Evolutionary conservation across 345 rosid species (phyloP).

Genomic region (Brassica rapa): DNA sequence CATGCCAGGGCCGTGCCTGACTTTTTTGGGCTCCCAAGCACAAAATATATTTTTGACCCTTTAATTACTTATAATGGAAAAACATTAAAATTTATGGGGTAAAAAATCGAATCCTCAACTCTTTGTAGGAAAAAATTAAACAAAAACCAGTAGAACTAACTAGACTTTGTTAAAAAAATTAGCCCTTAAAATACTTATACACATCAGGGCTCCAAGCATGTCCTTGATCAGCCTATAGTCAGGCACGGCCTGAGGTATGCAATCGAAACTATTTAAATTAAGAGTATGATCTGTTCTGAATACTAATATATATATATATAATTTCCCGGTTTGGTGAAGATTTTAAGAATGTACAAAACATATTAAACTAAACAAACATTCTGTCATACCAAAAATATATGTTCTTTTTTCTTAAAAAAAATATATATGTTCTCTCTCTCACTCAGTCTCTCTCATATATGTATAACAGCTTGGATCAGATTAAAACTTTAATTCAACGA

Average conservation of each 20-base stretch:
- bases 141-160: too few relatives aligned
- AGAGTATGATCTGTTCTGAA: not conserved
- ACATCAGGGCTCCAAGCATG: too few relatives aligned
- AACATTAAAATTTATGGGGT: too few relatives aligned
- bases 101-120: too few relatives aligned
- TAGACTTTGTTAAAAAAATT: too few relatives aligned
- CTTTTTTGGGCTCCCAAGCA: too few relatives aligned
- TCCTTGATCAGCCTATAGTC: too few relatives aligned
- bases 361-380: conserved; percentile 33
- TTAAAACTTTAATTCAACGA: not conserved
- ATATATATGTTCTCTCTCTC: not conserved
- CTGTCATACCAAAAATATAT: not conserved
- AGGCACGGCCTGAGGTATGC: not conserved
- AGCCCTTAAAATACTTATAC: too few relatives aligned
- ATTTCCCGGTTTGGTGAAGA: conserved; percentile 22
- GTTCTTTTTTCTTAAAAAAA: too few relatives aligned
- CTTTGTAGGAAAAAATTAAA: too few relatives aligned
- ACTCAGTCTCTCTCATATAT: not conserved
- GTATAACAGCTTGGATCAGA: not conserved
- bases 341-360: conserved; percentile 19
- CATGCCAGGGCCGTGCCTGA: not conserved
- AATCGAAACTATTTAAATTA: not conserved
- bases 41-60: too few relatives aligned
- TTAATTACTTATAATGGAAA: too few relatives aligned
- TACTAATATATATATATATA: not conserved